These are phyloP conservation scores for Umbelopsis sp. DNA, from an alignment of 192 early-diverging fungal species.

Conservation along the genomic window DNA sequence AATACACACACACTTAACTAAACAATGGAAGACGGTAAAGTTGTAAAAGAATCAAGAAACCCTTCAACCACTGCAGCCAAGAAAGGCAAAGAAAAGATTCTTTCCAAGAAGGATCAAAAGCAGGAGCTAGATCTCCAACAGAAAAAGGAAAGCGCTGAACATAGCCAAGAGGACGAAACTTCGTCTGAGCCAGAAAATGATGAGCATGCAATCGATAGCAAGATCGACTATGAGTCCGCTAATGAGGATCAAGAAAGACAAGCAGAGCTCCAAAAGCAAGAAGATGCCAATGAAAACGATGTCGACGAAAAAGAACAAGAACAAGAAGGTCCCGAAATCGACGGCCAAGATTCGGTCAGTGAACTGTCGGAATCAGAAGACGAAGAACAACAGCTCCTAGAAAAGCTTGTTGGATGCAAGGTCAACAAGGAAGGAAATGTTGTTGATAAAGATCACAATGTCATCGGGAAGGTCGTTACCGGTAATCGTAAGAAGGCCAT, in stretches of 20 bases:
- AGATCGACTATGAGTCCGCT: neutral
- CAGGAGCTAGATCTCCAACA: too few relatives aligned
- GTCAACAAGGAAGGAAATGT: conserved; percentile 20
- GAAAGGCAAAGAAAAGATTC: neutral
- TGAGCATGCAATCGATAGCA: neutral
- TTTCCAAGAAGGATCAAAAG: neutral
- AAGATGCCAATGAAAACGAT: too few relatives aligned
- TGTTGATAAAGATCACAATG: conserved; percentile 18
- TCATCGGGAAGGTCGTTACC: conserved; percentile 4
- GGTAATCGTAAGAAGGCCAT: conserved; percentile 4
- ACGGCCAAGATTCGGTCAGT: neutral
- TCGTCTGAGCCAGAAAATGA: neutral
- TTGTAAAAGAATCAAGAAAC: neutral
- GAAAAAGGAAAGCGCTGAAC: neutral
- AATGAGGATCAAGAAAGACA: neutral
- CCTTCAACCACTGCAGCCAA: neutral
- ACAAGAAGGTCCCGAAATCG: neutral
- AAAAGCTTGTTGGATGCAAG: neutral
- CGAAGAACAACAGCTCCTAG: neutral
- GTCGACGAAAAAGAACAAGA: neutral
- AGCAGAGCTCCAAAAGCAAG: too few relatives aligned
- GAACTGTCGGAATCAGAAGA: neutral
- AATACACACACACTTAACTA: too few relatives aligned
- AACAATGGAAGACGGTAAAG: neutral
- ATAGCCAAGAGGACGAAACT: neutral